Base-by-base conservation (phyloP, 2,329 filamentous ascomycete species). In the Fusarium humuli region DNA sequence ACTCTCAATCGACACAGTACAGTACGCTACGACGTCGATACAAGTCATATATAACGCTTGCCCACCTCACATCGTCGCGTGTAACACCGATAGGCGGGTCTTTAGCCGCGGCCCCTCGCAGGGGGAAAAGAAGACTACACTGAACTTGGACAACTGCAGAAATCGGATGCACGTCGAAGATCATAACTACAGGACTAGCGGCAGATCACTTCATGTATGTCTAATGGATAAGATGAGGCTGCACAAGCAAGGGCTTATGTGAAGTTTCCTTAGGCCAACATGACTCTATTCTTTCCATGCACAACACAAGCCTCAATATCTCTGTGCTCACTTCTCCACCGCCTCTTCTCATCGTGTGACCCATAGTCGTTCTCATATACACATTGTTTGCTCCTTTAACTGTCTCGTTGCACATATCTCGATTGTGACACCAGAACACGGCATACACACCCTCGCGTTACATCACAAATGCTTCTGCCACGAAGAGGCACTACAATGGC, bases 401-500 rank as follows among this genome's bases (percentile, higher is more conserved):
- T 23, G 23, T 32, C 20, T 13, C 22, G 73, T 75, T 65, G 52
- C 57, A 73, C 73, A 75, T 70, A 75, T 75, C 73, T 75, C 71
- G 73, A 75, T 75, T 75, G 73, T 63, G 52, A 57, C 49, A 75
- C 73, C 55, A 53, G 70, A 30, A 32, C 61, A 75, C 72, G 18
- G 23, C 71, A 75, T 63, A 18, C 41, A 14, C 32, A n/a, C 29
- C 23, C 46, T 69, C 55, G 45, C 23, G 50, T 69, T 55, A 46
- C 53, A 70, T 48, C 12, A 37, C 45, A 57, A 34, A 50, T 29
- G 42, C 44, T 42, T 67, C 57, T 70, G 37, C 58, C 59, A 60
- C 41, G 59, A 57, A 45, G 20, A 66, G 42, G 42, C 34, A 49
- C 56, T 53, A 23, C 37, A 40, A 49, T 65, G 44, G 64, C 67